phyloP scores from a whole-genome alignment of 1,284 basidiomycete genomes.

The Cutaneotrichosporon curvatum region DNA sequence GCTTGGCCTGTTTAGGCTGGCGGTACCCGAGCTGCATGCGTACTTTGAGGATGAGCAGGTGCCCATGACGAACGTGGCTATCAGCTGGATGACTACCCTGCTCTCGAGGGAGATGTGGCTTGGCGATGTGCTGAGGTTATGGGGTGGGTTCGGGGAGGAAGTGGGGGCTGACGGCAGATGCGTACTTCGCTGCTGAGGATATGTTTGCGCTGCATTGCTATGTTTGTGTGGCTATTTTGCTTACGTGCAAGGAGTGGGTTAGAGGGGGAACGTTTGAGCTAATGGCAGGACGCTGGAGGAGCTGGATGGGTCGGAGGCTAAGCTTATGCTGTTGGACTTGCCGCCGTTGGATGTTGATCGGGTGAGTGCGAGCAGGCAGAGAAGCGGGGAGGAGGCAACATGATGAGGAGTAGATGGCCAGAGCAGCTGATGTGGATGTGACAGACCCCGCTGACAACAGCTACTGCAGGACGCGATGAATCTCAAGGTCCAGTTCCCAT shows the following conservation, averaged over 20 bases:
- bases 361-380: conserved; percentile 36
- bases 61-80: conserved; percentile 35
- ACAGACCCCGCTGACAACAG: conserved; percentile 12
- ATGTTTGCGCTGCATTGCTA: conserved; percentile 44
- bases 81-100: conserved; percentile 41
- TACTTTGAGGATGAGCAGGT: conserved; percentile 47
- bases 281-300: conserved; percentile 33
- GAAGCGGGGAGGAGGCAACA: conserved; percentile 8
- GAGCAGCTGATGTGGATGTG: background rate
- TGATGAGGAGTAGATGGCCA: background rate
- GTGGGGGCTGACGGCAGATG: conserved; percentile 21
- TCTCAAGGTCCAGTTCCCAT: conserved; percentile 28
- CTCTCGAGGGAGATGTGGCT: conserved; percentile 44
- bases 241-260: conserved; percentile 42
- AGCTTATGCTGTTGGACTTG: conserved; percentile 41
- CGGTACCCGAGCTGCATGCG: conserved; percentile 38
- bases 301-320: conserved; percentile 41
- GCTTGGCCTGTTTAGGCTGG: conserved; percentile 37
- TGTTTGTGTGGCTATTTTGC: conserved; percentile 41
- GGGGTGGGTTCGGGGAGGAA: conserved; percentile 29
- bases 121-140: conserved; percentile 38
- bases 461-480: conserved; percentile 40
- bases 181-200: conserved; percentile 40
- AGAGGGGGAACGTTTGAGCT: conserved; percentile 27
- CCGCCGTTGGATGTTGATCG: conserved; percentile 43